phyloP scores from a whole-genome alignment of 2,329 filamentous ascomycete species.

The Raffaelea deltoideospora region DNA sequence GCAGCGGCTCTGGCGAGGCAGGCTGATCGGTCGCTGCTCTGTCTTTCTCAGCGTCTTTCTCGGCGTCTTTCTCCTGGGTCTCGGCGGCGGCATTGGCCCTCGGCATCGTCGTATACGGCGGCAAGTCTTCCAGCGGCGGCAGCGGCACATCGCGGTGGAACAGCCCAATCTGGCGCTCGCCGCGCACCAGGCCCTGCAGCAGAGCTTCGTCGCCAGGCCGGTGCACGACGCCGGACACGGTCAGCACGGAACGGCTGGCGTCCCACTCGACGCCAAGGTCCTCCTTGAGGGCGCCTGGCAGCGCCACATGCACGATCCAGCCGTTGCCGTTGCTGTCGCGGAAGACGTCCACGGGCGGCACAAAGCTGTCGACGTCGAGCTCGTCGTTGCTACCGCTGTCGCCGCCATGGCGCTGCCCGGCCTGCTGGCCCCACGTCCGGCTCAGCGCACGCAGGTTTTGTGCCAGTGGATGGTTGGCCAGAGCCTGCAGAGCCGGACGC shows the following conservation, averaged over 20 bases:
- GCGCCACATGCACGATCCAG: conserved; percentile 54
- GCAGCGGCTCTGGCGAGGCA: conserved; percentile 28
- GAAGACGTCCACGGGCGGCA: conserved; percentile 62
- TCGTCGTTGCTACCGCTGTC: conserved; percentile 1
- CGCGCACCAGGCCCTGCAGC: conserved; percentile 43
- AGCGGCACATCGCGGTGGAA: conserved; percentile 60
- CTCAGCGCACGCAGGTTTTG: conserved; percentile 23
- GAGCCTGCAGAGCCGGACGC: too few species aligned
- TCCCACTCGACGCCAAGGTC: conserved; percentile 60
- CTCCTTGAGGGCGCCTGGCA: conserved; percentile 67
- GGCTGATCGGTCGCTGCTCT: conserved; percentile 22
- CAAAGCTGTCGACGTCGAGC: too few species aligned
- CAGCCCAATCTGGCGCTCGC: conserved; percentile 56
- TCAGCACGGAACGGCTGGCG: conserved; percentile 47
- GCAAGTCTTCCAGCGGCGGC: conserved; percentile 19
- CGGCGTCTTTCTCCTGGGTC: neutral
- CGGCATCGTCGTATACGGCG: neutral
- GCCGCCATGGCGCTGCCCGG: conserved; percentile 5
- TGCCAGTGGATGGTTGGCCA: conserved; percentile 26
- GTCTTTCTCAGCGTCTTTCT: conserved; percentile 18
- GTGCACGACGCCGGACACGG: conserved; percentile 57
- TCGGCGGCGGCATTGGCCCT: conserved; percentile 1
- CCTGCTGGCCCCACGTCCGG: too few species aligned
- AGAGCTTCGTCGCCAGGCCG: conserved; percentile 57
- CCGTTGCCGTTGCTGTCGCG: conserved; percentile 27